A percentile compares a stretch with the other conserved stretches of the same genome.
Evolutionary conservation across 1,139 yeast genomes (phyloP).

Genomic region (Candida gigantensis): DNA sequence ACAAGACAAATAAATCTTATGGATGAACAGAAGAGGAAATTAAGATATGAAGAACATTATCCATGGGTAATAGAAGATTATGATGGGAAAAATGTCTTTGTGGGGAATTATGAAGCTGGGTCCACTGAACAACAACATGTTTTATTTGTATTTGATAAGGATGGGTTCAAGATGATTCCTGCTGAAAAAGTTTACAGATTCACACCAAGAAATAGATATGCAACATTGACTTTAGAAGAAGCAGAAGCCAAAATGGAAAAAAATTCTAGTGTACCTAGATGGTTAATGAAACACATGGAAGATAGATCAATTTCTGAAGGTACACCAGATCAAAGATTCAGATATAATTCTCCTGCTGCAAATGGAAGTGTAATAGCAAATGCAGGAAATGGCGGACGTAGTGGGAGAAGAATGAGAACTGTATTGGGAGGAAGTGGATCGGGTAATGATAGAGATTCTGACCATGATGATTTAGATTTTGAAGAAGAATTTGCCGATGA

Average conservation of each 20-base stretch:
- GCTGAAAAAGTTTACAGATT: slow-evolving; percentile 91
- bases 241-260: slow-evolving; percentile 95
- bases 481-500: slow-evolving; percentile 98
- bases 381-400: slow-evolving; percentile 19
- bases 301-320: slow-evolving; percentile 54
- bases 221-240: slow-evolving; percentile 91
- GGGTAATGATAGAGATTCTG: slow-evolving; percentile 64
- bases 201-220: slow-evolving; percentile 90
- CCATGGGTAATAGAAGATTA: slow-evolving; percentile 99
- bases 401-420: slow-evolving; percentile 50
- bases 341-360: slow-evolving; percentile 23
- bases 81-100: slow-evolving; percentile 92
- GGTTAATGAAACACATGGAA: slow-evolving; percentile 92
- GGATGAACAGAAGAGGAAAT: slow-evolving; percentile 76
- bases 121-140: slow-evolving; percentile 81
- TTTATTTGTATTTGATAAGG: slow-evolving; percentile 78
- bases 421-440: slow-evolving; percentile 54
- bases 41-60: slow-evolving; percentile 91
- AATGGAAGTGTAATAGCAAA: slow-evolving; percentile 22
- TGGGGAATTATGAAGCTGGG: slow-evolving; percentile 94
- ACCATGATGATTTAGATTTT: slow-evolving; percentile 89
- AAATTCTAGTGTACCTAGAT: slow-evolving; percentile 77
- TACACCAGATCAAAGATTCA: slow-evolving; percentile 50
- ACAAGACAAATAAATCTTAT: slow-evolving; percentile 81
- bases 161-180: slow-evolving; percentile 92